Base-by-base conservation (phyloP, 768 basidiomycete species). In the Arthromyces matolae region DNA sequence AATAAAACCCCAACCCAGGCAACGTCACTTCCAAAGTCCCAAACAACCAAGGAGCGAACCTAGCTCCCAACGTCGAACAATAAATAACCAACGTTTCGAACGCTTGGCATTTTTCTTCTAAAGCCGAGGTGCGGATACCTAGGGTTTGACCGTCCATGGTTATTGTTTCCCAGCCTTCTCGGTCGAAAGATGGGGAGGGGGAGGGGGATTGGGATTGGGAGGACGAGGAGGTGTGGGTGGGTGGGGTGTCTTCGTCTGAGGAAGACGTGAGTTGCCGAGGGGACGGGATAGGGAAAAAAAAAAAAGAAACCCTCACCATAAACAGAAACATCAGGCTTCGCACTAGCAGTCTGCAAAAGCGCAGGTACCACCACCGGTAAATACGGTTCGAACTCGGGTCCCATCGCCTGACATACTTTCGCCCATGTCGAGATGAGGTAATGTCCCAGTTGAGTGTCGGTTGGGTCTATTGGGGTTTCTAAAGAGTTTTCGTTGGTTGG, bases 391-490 rank as follows among this genome's bases (percentile, higher is more conserved):
- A 94, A 95, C 59, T 93, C 87, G 9, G 78, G 71, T 0, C 86
- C 86, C 58, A 94, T 77, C 0, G 89, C 88, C 53, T 91, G 89
- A 60, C 89, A 92, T 0, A 94, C 76, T 58, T 89, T 93, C 2
- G 88, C 86, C 90, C 90, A 94, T 0, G 90, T 93, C 34, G 84
- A 80, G 39, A 90, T 89, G 22, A 93, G 72, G 60, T 90, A 92
- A 47, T 86, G 84, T 0, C 73, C 72, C 2, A 85, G 63, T 54
- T 89, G 82, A 0, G 85, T 81, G 58, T 93, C 89, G 9, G 76
- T 73, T 1, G 84, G 78, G 53, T 91, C 89, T 0, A 73, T 64
- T 0, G 87, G 83, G 33, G 72, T 77, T 59, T 88, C 86, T 85
- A 57, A 33, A 29, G 24, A 14, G 20, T 22, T 19, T 35, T 19